Conservation (phyloP, 1,139 yeast species). For the Saccharomyces hybrid region DNA sequence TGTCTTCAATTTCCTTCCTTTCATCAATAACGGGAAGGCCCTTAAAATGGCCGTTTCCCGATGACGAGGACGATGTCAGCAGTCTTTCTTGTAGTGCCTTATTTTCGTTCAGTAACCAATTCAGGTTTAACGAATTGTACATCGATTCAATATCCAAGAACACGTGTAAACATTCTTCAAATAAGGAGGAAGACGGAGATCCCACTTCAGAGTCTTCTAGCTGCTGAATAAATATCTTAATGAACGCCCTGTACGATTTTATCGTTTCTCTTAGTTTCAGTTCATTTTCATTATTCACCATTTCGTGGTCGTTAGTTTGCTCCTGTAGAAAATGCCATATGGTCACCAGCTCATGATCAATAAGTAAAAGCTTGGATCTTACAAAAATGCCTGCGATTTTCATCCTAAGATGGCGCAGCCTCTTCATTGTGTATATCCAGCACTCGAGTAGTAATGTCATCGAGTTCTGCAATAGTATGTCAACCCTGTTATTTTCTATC, state of each 20-base stretch:
- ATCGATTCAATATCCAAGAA: slow-evolving; percentile 34
- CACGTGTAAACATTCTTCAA: slow-evolving; percentile 32
- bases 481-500: slow-evolving; percentile 4
- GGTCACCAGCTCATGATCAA: slow-evolving; percentile 21
- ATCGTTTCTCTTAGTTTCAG: slow-evolving; percentile 13
- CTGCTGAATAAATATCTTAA: slow-evolving; percentile 31
- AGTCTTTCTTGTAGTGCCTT: slow-evolving; percentile 19
- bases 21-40: slow-evolving; percentile 7
- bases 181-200: slow-evolving; percentile 27
- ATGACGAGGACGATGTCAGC: slow-evolving; percentile 11
- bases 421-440: slow-evolving; percentile 22
- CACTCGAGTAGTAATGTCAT: slow-evolving; percentile 22
- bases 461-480: slow-evolving; percentile 14
- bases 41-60: slow-evolving; percentile 5
- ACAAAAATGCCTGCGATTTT: slow-evolving; percentile 21
- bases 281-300: slow-evolving; percentile 6
- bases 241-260: slow-evolving; percentile 24
- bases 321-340: slow-evolving; percentile 7
- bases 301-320: neutral
- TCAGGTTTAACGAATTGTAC: slow-evolving; percentile 34
- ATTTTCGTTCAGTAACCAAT: slow-evolving; percentile 28
- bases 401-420: slow-evolving; percentile 15
- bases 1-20: slow-evolving; percentile 10
- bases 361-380: slow-evolving; percentile 21
- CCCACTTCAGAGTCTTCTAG: slow-evolving; percentile 27